Evolutionary conservation across 177 flowering plant genomes (phyloP), one percentile per base, ranked within the genome.

Genomic region (Vitis hybrid): DNA sequence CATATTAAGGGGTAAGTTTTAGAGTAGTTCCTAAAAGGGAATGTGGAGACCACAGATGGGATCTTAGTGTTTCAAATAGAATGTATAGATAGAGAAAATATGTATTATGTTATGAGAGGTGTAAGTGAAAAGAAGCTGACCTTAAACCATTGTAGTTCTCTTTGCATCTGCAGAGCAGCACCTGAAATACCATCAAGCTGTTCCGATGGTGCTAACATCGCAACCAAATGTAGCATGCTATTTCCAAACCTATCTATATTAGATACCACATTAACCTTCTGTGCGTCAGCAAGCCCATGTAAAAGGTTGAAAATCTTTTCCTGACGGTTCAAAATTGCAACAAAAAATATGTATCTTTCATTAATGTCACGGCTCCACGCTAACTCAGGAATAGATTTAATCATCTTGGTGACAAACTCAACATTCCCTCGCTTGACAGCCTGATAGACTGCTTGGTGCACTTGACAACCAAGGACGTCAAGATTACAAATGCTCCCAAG

Each of bases 131-230:
- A 21, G 24, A 21, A 21, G 24, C 1, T 21, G 24, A 73, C 70
- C 76, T 73, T 5, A 51, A 69, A 74, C 80, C 77, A 78, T 30
- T 53, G 52, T 13, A 78, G 14, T 58, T 74, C 77, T 58, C 69
- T 49, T 50, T 74, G 71, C 77, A 78, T 78, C 53, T 78, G 77
- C 21, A 78, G 48, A 32, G 77, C 80, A 49, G 74, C 72, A 2
- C 77, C 80, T 2, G 71, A 6, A 3, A 74, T 51, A 0, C 35
- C 12, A 49, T 49, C 27, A 9, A 68, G 64, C 10, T 12, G 63
- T 20, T 8, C 9, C 1, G 69, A 57, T 52, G 65, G 46, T 4
- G 69, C 13, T 3, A 64, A 18, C 41, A 21, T 55, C 15, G 51
- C 77, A 7, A 64, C 77, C 17, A 62, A 9, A 59, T 74, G 68